These are phyloP conservation scores for Syncephalastrum monosporum DNA, from an alignment of 371 early-diverging fungal species.

Conservation along the genomic window DNA sequence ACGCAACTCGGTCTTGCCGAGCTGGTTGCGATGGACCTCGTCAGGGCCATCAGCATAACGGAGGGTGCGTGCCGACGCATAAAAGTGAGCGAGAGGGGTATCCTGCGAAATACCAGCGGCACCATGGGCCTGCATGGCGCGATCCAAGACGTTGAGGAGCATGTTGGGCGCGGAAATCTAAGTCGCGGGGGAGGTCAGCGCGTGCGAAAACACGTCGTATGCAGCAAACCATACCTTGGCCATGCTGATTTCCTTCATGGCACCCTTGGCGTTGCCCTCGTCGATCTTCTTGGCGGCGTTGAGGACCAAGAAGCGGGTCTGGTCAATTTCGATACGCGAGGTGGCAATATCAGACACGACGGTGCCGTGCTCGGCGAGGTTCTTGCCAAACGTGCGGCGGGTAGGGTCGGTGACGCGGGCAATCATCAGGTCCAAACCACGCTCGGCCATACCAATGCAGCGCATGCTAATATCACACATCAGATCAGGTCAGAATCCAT, in stretches of 20 bases:
- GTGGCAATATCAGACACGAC: slow-evolving; percentile 78
- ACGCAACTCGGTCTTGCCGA: slow-evolving; percentile 48
- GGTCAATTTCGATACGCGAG: slow-evolving; percentile 90
- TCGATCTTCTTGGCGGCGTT: slow-evolving; percentile 92
- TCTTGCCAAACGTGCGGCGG: slow-evolving; percentile 85
- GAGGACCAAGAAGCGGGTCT: slow-evolving; percentile 85
- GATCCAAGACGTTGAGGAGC: slow-evolving; percentile 71
- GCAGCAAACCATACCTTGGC: slow-evolving; percentile 68
- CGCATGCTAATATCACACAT: slow-evolving; percentile 73
- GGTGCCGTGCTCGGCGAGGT: slow-evolving; percentile 79
- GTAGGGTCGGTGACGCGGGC: slow-evolving; percentile 80
- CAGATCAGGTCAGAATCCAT: slow-evolving; percentile 7
- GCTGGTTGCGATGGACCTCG: slow-evolving; percentile 36
- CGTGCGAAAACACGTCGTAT: neutral
- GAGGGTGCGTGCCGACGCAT: slow-evolving; percentile 81
- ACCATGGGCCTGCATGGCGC: slow-evolving; percentile 92
- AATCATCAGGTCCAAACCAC: slow-evolving; percentile 84
- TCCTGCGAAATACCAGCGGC: slow-evolving; percentile 90
- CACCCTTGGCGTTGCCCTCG: slow-evolving; percentile 80
- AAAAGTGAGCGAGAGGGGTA: slow-evolving; percentile 81
- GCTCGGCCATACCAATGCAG: slow-evolving; percentile 91
- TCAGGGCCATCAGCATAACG: slow-evolving; percentile 87
- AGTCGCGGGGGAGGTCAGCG: too few species aligned
- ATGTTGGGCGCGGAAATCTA: slow-evolving; percentile 75
- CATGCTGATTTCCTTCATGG: slow-evolving; percentile 91